Conservation (phyloP, 2,329 filamentous ascomycete genomes). For the Aspergillus awamori region DNA sequence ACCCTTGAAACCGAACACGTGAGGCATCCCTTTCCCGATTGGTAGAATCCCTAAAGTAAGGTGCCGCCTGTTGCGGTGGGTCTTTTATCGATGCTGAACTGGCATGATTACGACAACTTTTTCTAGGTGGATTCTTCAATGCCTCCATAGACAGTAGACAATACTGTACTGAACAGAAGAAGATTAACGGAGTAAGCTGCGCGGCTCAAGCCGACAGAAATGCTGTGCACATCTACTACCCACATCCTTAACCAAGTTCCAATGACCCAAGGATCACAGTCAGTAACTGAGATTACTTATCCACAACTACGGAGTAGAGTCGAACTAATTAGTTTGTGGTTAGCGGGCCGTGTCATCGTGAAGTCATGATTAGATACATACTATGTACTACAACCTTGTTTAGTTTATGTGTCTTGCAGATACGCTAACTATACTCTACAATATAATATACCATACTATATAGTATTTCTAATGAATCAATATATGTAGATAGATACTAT, state of each 20-base stretch:
- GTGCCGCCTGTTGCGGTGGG: background rate
- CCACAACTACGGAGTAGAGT: no score
- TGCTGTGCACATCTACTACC: background rate
- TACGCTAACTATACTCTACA: background rate
- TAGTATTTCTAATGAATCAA: background rate
- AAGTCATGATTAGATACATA: constrained; percentile 3
- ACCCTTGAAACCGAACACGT: no score
- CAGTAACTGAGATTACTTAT: background rate
- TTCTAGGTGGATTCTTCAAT: background rate
- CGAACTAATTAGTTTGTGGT: no score
- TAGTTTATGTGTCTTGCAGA: no score
- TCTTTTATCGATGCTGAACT: background rate
- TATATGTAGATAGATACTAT: no score
- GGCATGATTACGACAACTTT: background rate
- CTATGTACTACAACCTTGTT: no score
- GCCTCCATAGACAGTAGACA: background rate
- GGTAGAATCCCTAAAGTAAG: background rate
- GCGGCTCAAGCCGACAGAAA: background rate
- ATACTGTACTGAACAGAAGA: background rate
- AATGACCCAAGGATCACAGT: background rate
- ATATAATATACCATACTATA: background rate
- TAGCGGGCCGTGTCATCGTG: constrained; percentile 1
- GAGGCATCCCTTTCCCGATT: background rate
- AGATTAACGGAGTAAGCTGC: background rate
- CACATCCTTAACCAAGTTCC: no score